Percentiles rank a stretch among this genome's conserved stretches.
Conservation (phyloP, 73 alveolate species). For the Tetrahymena elliotti region DNA sequence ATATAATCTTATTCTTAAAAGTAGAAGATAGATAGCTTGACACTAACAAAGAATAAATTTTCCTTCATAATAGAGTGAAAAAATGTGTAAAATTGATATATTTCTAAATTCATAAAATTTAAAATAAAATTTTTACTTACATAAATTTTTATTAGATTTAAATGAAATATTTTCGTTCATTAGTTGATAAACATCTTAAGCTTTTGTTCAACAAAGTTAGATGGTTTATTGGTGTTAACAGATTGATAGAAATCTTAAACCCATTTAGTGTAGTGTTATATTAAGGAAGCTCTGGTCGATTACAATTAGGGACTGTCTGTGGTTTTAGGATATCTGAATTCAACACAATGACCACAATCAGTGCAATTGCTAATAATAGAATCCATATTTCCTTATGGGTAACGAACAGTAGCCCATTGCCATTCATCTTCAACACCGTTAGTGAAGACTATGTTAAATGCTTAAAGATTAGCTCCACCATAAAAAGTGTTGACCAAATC, state of each 20-base stretch:
- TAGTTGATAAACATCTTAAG: background rate
- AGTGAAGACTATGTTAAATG: constrained; percentile 41
- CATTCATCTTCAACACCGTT: constrained; percentile 67
- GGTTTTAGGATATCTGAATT: constrained; percentile 29
- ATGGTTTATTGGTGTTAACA: background rate
- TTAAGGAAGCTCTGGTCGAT: background rate
- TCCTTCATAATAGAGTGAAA: no score
- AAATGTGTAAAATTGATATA: no score
- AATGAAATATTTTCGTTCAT: background rate
- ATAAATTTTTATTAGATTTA: no score
- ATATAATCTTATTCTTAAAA: no score
- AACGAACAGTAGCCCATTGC: constrained; percentile 39
- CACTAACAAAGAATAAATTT: no score
- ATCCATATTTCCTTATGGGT: background rate
- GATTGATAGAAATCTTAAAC: background rate
- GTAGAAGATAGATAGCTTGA: no score
- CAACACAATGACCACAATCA: constrained; percentile 65
- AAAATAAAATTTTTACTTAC: no score
- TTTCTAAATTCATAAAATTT: no score
- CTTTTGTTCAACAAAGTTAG: background rate
- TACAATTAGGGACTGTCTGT: constrained; percentile 1
- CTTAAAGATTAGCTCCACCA: constrained; percentile 43
- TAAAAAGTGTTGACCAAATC: constrained; percentile 33
- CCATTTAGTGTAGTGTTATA: background rate
- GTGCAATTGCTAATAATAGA: constrained; percentile 36